Evolutionary conservation across 345 rosid genomes (phyloP).

Genomic region (Lepidium sativum): DNA sequence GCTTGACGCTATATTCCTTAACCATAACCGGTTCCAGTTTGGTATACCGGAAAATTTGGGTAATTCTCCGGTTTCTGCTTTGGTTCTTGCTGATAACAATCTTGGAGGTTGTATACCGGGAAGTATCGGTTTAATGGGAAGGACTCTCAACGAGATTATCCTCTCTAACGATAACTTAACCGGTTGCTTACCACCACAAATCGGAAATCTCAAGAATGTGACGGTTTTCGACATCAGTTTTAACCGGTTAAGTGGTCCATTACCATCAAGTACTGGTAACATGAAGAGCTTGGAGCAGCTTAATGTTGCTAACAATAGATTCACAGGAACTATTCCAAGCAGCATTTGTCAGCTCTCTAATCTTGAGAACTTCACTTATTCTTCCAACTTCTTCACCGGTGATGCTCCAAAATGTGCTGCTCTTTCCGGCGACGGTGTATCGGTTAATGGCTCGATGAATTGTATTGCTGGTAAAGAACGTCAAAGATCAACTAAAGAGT

Average conservation of each 20-base stretch:
- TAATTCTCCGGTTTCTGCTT: conserved; percentile 61
- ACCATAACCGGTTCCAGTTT: conserved; percentile 54
- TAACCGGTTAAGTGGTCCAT: conserved; percentile 47
- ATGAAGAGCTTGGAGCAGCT: conserved; percentile 67
- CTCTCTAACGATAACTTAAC: conserved; percentile 62
- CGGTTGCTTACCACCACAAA: conserved; percentile 59
- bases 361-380: conserved; percentile 58
- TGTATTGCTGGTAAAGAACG: conserved; percentile 43
- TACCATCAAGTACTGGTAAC: conserved; percentile 42
- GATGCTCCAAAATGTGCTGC: conserved; percentile 52
- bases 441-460: conserved; percentile 38
- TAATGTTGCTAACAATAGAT: conserved; percentile 41
- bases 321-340: conserved; percentile 52
- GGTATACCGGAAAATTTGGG: conserved; percentile 60
- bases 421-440: conserved; percentile 16
- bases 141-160: conserved; percentile 55
- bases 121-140: conserved; percentile 58
- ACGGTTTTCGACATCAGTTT: conserved; percentile 64
- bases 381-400: conserved; percentile 53
- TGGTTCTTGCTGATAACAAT: conserved; percentile 62
- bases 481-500: conserved; percentile 45
- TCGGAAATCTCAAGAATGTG: conserved; percentile 41
- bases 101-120: conserved; percentile 70
- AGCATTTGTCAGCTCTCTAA: conserved; percentile 43
- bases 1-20: conserved; percentile 54